Base-by-base conservation (phyloP, 2,329 filamentous ascomycete genomes). In the Fusarium udum region DNA sequence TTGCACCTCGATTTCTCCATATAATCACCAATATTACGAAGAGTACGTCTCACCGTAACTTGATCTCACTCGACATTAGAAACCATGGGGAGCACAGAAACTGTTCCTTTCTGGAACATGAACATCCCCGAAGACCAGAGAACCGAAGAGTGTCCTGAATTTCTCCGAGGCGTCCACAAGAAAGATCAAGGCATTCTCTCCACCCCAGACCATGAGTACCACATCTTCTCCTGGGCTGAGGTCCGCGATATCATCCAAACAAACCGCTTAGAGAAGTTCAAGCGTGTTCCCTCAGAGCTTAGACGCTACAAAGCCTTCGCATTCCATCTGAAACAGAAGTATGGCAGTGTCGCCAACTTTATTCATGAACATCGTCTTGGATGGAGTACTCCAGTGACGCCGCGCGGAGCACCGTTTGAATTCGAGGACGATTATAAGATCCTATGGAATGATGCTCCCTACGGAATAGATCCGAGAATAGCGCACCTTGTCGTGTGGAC, bases 401-500 rank as follows among this genome's bases (percentile, higher is more conserved):
- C 82, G 14, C 73, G 77, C 8, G 78, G 77, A 24, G 71, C 60
- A 31, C 85, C 85, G 0, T 87, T 90, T 70, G 82, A 84, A 71
- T 78, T 74, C 61, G 81, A 81, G 1, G 84, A 85, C 15, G 92
- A 96, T 78, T 83, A 92, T 77, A 94, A 91, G 81, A 91, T 97
- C 53, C 82, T 97, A 45, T 90, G 89, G 83, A 98, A 98, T 79
- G 95, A 98, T 86, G 98, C 95, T 93, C 95, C 95, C 1, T 98
- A 98, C 78, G 95, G 94, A 0, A 86, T 98, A 60, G 94, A 96
- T 76, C 79, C 85, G 52, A 87, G 88, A 58, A 95, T 97, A 72
- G 89, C 93, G 22, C 95, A 98, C 80, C 85, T 98, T 6, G 93
- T 97, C 10, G 90, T 97, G 18, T 98, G 95, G 95, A 96, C 93